Evolutionary conservation across 2,329 filamentous ascomycete species (phyloP), one percentile per base, ranked within the genome.

Genomic region (Camptophora hylomeconis): DNA sequence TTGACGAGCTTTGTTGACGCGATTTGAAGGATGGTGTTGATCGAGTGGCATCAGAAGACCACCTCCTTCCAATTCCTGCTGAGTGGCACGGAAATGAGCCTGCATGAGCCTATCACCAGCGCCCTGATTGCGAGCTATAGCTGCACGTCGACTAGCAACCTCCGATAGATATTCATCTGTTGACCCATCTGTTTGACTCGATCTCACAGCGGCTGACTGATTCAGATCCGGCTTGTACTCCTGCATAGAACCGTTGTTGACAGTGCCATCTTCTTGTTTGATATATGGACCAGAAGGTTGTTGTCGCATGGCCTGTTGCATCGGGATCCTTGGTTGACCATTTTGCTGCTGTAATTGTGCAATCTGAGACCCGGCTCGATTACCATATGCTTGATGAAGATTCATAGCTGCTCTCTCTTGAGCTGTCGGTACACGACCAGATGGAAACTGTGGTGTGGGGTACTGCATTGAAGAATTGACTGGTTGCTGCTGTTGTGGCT

Each of bases 111-210:
- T 45, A 29, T 63, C 55, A 14, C 45, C 50, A 33, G 53, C 45
- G 4, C 45, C 46, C 25, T 49, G 50, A 23, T 56, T 46, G 15
- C 43, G 43, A 25, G 47, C 39, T 21, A 54, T 53, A 24, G 53
- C 49, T 33, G 56, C 52, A 34, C 59, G 51, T 29, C 59, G 51
- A 26, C 53, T 51, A 24, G 54, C 47, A 32, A 61, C 59, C 41
- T 63, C 59, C 5, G 52, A 48, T 31, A 59, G 57, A 60, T 61
- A 65, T 24, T 71, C 62, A 38, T 75, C 77, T 26, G 54, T 62
- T 17, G 79, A 60, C 28, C 86, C 87, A 48, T 95, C 87, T 9
- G 77, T 77, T 52, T 94, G 80, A 14, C 73, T 56, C 26, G 61
- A 60, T 26, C 54, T 51, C 28, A 65, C 44, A 9, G 36, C 24